A percentile compares a stretch with the other conserved stretches of the same genome.
phyloP scores from a whole-genome alignment of 352 stramenopile species.

The Phytophthora quininea region DNA sequence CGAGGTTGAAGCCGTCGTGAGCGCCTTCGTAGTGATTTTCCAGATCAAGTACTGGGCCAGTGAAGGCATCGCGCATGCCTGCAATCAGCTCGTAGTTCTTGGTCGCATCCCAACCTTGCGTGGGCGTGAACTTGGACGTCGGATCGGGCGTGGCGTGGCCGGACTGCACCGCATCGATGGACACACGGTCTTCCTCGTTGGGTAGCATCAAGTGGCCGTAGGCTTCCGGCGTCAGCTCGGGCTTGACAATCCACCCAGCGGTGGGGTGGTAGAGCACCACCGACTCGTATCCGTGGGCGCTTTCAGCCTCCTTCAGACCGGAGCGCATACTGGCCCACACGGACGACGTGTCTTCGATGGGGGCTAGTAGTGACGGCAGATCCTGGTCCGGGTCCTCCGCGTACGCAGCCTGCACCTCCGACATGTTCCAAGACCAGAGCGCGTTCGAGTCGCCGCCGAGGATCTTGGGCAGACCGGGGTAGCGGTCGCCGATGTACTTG shows the following conservation, averaged over 20 bases:
- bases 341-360: conserved; percentile 26
- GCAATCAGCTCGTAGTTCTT: conserved; percentile 30
- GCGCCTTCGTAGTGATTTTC: conserved; percentile 31
- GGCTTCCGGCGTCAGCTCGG: conserved; percentile 15
- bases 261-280: conserved; percentile 25
- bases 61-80: conserved; percentile 18
- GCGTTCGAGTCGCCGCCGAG: conserved; percentile 26
- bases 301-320: conserved; percentile 19
- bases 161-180: conserved; percentile 14
- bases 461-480: conserved; percentile 28
- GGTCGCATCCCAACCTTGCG: conserved; percentile 9
- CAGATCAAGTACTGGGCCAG: conserved; percentile 22
- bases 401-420: conserved; percentile 13
- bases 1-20: conserved; percentile 19
- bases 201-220: conserved; percentile 24
- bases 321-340: conserved; percentile 23
- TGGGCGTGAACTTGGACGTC: conserved; percentile 6
- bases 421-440: conserved; percentile 22
- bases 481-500: conserved; percentile 14
- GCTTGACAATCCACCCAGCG: conserved; percentile 11
- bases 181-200: conserved; percentile 20
- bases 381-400: conserved; percentile 14
- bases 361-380: conserved; percentile 5
- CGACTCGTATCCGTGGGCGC: conserved; percentile 12
- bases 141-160: conserved; percentile 13